Conservation (phyloP, 2,329 filamentous ascomycete species). For the Penicillium brasilianum region DNA sequence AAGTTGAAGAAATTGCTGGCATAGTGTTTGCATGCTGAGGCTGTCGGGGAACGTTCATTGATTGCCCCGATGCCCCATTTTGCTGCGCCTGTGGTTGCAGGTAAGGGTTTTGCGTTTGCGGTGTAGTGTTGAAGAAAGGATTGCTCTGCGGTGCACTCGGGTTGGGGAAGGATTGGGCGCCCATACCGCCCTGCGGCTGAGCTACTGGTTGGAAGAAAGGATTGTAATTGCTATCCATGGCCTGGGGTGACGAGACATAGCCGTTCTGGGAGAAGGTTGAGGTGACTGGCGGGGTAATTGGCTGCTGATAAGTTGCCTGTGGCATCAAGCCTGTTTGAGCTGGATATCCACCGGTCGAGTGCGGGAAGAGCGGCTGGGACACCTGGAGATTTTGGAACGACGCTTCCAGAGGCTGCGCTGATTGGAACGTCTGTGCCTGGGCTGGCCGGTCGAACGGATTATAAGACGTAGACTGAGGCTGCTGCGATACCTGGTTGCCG, state of each 20-base stretch:
- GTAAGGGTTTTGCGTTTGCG: constrained; percentile 26
- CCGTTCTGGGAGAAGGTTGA: constrained; percentile 41
- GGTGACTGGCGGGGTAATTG: constrained; percentile 51
- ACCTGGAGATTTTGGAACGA: constrained; percentile 79
- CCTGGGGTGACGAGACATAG: constrained; percentile 43
- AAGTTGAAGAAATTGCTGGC: constrained; percentile 41
- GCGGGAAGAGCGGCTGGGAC: constrained; percentile 72
- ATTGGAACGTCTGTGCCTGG: constrained; percentile 30
- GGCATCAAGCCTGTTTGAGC: constrained; percentile 47
- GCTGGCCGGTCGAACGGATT: constrained; percentile 70
- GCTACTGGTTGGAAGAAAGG: constrained; percentile 50
- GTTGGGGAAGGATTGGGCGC: constrained; percentile 31
- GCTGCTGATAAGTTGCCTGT: constrained; percentile 48
- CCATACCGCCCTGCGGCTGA: constrained; percentile 34
- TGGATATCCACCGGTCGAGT: constrained; percentile 70
- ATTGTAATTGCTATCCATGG: constrained; percentile 44
- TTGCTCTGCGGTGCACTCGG: constrained; percentile 37
- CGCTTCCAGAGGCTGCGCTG: constrained; percentile 60
- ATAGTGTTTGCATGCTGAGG: constrained; percentile 48
- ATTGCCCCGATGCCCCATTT: constrained; percentile 21
- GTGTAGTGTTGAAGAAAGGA: constrained; percentile 42
- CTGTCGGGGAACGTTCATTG: constrained; percentile 21
- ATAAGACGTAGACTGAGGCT: constrained; percentile 48
- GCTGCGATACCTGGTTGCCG: constrained; percentile 39
- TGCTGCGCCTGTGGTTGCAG: constrained; percentile 32